Percentiles rank a stretch among this genome's conserved stretches.
Conservation (phyloP, 2,329 filamentous ascomycete species). For the Capronia americana region DNA sequence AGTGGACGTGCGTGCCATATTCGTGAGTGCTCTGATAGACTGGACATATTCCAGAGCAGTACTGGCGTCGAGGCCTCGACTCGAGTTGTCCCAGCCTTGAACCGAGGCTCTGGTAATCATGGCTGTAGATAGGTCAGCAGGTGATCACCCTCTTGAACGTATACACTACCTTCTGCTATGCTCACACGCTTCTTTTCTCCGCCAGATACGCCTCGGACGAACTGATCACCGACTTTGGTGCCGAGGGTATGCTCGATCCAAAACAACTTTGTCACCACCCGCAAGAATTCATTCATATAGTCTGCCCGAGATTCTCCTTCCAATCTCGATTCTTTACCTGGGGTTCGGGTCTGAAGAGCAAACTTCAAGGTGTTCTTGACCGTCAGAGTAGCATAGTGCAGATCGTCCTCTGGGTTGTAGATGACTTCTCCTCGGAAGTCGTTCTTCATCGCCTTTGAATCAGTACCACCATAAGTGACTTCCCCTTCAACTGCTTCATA, state of each 20-base stretch:
- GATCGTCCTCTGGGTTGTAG: constrained; percentile 79
- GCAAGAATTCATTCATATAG: constrained; percentile 67
- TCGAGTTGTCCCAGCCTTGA: constrained; percentile 80
- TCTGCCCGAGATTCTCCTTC: constrained; percentile 67
- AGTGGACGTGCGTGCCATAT: constrained; percentile 67
- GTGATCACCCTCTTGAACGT: constrained; percentile 60
- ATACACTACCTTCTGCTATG: constrained; percentile 28
- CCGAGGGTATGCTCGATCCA: constrained; percentile 74
- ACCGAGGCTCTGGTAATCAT: constrained; percentile 68
- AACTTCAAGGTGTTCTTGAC: constrained; percentile 77
- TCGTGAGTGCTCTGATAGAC: constrained; percentile 68
- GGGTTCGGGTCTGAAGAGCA: constrained; percentile 72
- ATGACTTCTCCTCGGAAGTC: constrained; percentile 59
- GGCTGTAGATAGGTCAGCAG: constrained; percentile 62
- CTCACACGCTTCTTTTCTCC: constrained; percentile 76
- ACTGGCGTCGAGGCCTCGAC: constrained; percentile 73
- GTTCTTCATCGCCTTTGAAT: constrained; percentile 58
- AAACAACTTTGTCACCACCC: constrained; percentile 73
- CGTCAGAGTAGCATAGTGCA: constrained; percentile 78
- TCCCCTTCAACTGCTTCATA: constrained; percentile 64
- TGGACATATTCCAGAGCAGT: constrained; percentile 77
- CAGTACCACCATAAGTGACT: constrained; percentile 62
- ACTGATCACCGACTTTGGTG: constrained; percentile 77
- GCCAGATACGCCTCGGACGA: constrained; percentile 73
- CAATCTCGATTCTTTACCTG: constrained; percentile 65